These are phyloP conservation scores for Plasmopara muralis DNA, from an alignment of 352 stramenopile species.

Conservation along the genomic window DNA sequence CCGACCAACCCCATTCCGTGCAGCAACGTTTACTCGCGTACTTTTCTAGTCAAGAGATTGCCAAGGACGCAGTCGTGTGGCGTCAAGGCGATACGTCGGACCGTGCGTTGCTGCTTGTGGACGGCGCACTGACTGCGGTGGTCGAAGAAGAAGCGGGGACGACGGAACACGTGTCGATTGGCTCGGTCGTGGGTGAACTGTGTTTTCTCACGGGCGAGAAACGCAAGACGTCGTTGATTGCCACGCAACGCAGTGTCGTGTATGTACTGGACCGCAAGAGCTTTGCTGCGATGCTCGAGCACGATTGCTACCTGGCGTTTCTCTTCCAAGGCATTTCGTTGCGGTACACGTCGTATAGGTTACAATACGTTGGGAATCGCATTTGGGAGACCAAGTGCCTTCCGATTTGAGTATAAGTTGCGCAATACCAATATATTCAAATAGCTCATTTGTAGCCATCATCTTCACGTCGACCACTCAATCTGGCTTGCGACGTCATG, in stretches of 20 bases:
- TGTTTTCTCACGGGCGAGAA: slow-evolving; percentile 78
- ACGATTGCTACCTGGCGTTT: slow-evolving; percentile 62
- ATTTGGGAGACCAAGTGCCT: slow-evolving; percentile 84
- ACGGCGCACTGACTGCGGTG: slow-evolving; percentile 56
- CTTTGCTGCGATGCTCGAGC: slow-evolving; percentile 57
- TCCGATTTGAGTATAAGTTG: slow-evolving; percentile 37
- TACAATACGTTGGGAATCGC: slow-evolving; percentile 78
- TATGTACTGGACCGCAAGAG: slow-evolving; percentile 54
- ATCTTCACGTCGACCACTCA: slow-evolving; percentile 5
- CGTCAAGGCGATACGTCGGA: slow-evolving; percentile 55
- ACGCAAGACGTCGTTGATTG: slow-evolving; percentile 68
- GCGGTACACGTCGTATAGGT: slow-evolving; percentile 63
- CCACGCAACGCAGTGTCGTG: slow-evolving; percentile 48
- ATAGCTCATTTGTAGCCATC: background rate
- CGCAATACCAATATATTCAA: background rate
- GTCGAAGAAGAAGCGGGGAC: slow-evolving; percentile 77
- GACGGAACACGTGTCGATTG: slow-evolving; percentile 58
- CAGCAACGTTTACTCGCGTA: slow-evolving; percentile 67
- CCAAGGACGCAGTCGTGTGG: slow-evolving; percentile 58
- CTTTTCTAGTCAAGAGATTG: slow-evolving; percentile 56
- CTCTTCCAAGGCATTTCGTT: slow-evolving; percentile 70
- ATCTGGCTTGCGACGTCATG: slow-evolving; percentile 15
- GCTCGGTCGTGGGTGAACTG: slow-evolving; percentile 71
- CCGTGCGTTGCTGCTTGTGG: slow-evolving; percentile 50
- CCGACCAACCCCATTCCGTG: slow-evolving; percentile 51